Conservation (phyloP, 257 asterid genomes). For the Plantago elongata region DNA sequence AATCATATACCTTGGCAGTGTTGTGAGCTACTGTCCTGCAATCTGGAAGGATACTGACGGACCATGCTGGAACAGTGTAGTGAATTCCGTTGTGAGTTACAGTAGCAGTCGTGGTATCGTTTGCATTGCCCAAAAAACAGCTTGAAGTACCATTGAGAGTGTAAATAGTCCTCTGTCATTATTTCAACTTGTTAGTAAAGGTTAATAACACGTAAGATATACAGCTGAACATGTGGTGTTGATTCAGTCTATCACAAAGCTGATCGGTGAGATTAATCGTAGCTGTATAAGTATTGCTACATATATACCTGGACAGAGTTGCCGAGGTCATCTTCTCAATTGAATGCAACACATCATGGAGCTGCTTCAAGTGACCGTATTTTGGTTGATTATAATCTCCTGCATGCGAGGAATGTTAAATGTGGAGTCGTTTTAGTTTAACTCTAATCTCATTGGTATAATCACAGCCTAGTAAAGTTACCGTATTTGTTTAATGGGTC, state of each 20-base stretch:
- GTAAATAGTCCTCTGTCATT: constrained; percentile 38
- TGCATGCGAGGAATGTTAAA: constrained; percentile 5
- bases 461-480: constrained; percentile 3
- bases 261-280: too few species aligned
- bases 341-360: constrained; percentile 51
- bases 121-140: constrained; percentile 54
- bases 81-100: constrained; percentile 32
- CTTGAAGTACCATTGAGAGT: constrained; percentile 30
- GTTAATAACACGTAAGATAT: too few species aligned
- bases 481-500: constrained; percentile 74
- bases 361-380: constrained; percentile 75
- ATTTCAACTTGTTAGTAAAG: too few species aligned
- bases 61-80: constrained; percentile 70
- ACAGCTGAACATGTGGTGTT: too few species aligned
- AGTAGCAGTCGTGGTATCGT: constrained; percentile 38
- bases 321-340: constrained; percentile 43
- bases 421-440: not conserved
- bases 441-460: not conserved
- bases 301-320: constrained; percentile 38
- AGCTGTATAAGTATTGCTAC: not conserved
- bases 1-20: constrained; percentile 53
- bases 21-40: constrained; percentile 60
- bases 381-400: constrained; percentile 65
- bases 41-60: constrained; percentile 72
- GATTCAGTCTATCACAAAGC: too few species aligned